Evolutionary conservation across 768 basidiomycete genomes (phyloP).

Genomic region (Filobasidium floriforme): DNA sequence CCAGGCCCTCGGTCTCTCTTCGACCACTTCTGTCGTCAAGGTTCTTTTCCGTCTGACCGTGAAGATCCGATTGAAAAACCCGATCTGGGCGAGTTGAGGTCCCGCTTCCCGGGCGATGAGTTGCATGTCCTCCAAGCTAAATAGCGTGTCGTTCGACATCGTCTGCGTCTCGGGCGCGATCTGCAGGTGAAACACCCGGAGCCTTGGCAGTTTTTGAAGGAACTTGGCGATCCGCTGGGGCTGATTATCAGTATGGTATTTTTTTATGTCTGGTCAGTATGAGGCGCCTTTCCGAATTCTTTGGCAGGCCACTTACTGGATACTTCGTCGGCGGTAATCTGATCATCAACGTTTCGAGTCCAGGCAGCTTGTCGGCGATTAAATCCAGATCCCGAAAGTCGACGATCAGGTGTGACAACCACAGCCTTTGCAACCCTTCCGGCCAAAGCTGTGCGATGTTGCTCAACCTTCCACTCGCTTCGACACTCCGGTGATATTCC

Average conservation of each 20-base stretch:
- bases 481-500: not conserved
- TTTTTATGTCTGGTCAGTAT: too few relatives aligned
- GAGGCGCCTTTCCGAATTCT: too few relatives aligned
- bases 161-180: constrained; percentile 14
- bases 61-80: constrained; percentile 20
- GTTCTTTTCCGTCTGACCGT: constrained; percentile 3
- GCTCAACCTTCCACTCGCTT: not conserved
- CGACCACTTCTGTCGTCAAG: not conserved
- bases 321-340: constrained; percentile 9
- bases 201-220: constrained; percentile 8
- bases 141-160: constrained; percentile 6
- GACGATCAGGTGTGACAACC: constrained; percentile 15
- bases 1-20: constrained; percentile 3
- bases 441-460: not conserved
- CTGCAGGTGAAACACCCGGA: constrained; percentile 17
- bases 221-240: constrained; percentile 7
- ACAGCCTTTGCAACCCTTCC: constrained; percentile 8
- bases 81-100: constrained; percentile 19
- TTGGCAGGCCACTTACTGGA: not conserved
- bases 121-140: constrained; percentile 9
- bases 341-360: constrained; percentile 17
- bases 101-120: constrained; percentile 13
- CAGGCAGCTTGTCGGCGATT: constrained; percentile 8
- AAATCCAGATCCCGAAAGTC: constrained; percentile 11
- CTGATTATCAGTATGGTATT: not conserved